Evolutionary conservation across 108 stramenopile genomes (phyloP).

Genomic region (Poteriospumella lacustris): DNA sequence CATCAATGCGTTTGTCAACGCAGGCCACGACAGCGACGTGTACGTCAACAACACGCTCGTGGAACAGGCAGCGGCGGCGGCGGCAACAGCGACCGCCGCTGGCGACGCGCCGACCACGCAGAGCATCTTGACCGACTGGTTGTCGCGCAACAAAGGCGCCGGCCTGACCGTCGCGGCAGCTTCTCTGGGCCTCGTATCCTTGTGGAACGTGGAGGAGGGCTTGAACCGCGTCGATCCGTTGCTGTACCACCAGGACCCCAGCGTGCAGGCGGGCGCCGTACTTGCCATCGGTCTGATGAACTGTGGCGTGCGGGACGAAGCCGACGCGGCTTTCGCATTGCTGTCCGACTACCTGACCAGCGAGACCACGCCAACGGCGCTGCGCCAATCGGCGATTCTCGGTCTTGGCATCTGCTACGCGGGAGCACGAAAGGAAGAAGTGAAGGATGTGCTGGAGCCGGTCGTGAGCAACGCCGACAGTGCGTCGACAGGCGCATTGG

Average conservation of each 20-base stretch:
- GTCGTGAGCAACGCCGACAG: slow-evolving; percentile 73
- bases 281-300: slow-evolving; percentile 90
- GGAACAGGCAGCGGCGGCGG: slow-evolving; percentile 36
- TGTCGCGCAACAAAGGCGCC: slow-evolving; percentile 88
- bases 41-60: too few species aligned
- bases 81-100: too few species aligned
- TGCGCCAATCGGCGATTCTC: slow-evolving; percentile 80
- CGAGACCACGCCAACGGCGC: slow-evolving; percentile 39
- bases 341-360: slow-evolving; percentile 77
- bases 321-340: slow-evolving; percentile 89
- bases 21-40: slow-evolving; percentile 90
- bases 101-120: slow-evolving; percentile 9
- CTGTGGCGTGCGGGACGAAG: slow-evolving; percentile 88
- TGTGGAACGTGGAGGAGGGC: slow-evolving; percentile 99
- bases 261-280: slow-evolving; percentile 95
- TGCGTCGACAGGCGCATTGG: neutral
- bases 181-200: slow-evolving; percentile 82
- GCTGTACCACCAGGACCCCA: slow-evolving; percentile 84
- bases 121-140: slow-evolving; percentile 77
- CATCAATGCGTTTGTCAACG: slow-evolving; percentile 98
- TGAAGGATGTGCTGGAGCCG: slow-evolving; percentile 80
- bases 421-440: slow-evolving; percentile 83
- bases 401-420: slow-evolving; percentile 97
- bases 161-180: slow-evolving; percentile 97
- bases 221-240: slow-evolving; percentile 94